Evolutionary conservation across 306 rosid species (phyloP), one percentile per base, ranked within the genome.

Genomic region (Vachellia collinsii): DNA sequence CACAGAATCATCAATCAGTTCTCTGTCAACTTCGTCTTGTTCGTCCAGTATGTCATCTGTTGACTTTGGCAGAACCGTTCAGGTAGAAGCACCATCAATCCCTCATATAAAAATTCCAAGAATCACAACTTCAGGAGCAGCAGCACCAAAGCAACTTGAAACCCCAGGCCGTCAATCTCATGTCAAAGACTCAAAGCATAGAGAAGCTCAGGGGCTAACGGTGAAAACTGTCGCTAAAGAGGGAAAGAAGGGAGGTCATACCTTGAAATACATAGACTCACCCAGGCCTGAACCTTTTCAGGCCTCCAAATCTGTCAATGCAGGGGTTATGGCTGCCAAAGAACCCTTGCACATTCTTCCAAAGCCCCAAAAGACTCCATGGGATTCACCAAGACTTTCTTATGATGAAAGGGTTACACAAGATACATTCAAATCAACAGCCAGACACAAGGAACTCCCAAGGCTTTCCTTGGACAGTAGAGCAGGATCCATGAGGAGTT

Each of bases 391-490:
- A 1, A 80, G 99, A 76, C 89, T 89, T 76, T 94, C 99, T 79
- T 94, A 88, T 68, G 97, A 94, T 81, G 95, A 87, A 81, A 88
- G 90, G 77, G 89, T 89, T 61, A 50, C 81, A 4, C 91, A 78
- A 54, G 88, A 90, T 68, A 23, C 88, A 69, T 77, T 80, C 82
- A 93, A 86, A 81, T 84, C 94, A 46, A 62, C 86, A 29, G 82
- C 77, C 61, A 91, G 81, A 85, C 78, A 86, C 76, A 94, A 85
- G 78, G 98, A 94, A 79, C 78, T 92, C 37, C 97, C 97, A 23
- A 88, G 99, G 85, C 82, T 94, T 73, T 94, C 99, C 72, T 85
- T 94, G 87, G 99, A 94, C 91, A 93, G 99, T 77, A 89, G 80
- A 74, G 87, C 80, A 79, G 79, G 91, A 41, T 85, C 90, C 83